Base-by-base conservation (phyloP, 2,329 filamentous ascomycete species). In the Cladosporium sp. region DNA sequence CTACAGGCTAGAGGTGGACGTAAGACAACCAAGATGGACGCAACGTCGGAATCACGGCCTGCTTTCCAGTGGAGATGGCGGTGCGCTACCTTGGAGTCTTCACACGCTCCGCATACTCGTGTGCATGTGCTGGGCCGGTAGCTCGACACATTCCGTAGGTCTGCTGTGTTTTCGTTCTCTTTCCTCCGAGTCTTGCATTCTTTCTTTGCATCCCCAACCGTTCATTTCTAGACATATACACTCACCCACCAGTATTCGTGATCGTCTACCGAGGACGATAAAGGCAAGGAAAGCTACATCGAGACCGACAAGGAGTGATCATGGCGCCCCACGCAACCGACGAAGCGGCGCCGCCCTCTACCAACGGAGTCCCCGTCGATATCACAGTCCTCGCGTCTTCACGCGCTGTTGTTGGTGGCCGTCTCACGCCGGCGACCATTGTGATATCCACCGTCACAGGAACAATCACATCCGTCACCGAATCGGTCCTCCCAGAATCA, bases 371-470 rank as follows among this genome's bases (percentile, higher is more conserved):
- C 2, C 19, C 4, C 31, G 59, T 58, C 9, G 45, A 59, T 5
- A 79, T 90, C 63, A 84, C 82, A 42, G 88, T 96, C 54, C 78
- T 97, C 53, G 86, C 86, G 53, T 97, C 93, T 1, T 87, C 85
- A 19, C 82, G 91, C 63, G 88, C 88, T 52, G 83, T 97, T 45
- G 77, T 97, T 61, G 86, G 85, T 43, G 84, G 86, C 54, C 77
- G 82, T 41, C 72, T 95, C 43, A 89, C 86, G 2, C 84, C 90
- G 14, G 92, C 89, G 54, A 95, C 91, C 9, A 83, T 98, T 54
- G 78, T 86, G 51, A 76, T 96, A 60, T 95, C 89, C 1, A 80
- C 82, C 3, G 67, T 68, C 40, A 91, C 89, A 0, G 93, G 93
- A 65, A 95, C 91, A 73, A 95, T 98, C 64, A 79, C 85, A 42